A percentile compares a stretch with the other conserved stretches of the same genome.
phyloP scores from a whole-genome alignment of 1,284 basidiomycete genomes.

The Flammula alnicola region DNA sequence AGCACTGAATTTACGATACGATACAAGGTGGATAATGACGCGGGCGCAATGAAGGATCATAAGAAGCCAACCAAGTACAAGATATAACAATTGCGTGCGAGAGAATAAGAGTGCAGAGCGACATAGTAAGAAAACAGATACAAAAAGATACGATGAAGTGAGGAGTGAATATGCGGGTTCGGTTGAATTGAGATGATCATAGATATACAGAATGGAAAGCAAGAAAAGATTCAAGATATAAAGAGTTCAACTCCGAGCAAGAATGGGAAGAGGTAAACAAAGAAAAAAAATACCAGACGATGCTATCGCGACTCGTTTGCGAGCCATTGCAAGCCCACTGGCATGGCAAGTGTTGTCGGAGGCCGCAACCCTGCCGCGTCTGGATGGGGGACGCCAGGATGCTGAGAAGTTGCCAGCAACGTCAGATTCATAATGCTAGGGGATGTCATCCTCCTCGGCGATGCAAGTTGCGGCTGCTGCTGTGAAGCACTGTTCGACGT shows the following conservation, averaged over 20 bases:
- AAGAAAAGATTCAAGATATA: conserved; percentile 2
- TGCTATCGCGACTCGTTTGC: conserved; percentile 55
- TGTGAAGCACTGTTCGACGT: conserved; percentile 21
- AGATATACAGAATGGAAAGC: conserved; percentile 3
- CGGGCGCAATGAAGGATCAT: conserved; percentile 11
- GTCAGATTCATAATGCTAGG: conserved; percentile 17
- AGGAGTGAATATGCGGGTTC: too few species aligned
- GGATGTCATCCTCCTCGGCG: conserved; percentile 31
- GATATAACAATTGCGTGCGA: conserved; percentile 14
- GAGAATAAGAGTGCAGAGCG: conserved; percentile 2
- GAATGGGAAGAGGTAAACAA: conserved; percentile 19
- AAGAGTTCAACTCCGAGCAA: conserved; percentile 21
- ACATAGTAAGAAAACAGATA: conserved; percentile 7
- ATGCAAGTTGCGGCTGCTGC: conserved; percentile 24
- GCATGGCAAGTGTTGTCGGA: conserved; percentile 46
- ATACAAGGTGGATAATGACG: conserved; percentile 6
- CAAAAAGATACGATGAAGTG: too few species aligned
- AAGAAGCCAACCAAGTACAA: conserved; percentile 18
- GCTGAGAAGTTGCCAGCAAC: conserved; percentile 21
- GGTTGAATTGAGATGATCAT: too few species aligned
- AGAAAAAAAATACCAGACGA: conserved; percentile 6
- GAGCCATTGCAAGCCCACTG: conserved; percentile 60
- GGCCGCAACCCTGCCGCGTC: conserved; percentile 33
- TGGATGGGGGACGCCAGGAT: too few species aligned
- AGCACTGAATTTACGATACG: conserved; percentile 11